Conservation (phyloP, 805 yeast genomes). For the Suhomyces sp. region DNA sequence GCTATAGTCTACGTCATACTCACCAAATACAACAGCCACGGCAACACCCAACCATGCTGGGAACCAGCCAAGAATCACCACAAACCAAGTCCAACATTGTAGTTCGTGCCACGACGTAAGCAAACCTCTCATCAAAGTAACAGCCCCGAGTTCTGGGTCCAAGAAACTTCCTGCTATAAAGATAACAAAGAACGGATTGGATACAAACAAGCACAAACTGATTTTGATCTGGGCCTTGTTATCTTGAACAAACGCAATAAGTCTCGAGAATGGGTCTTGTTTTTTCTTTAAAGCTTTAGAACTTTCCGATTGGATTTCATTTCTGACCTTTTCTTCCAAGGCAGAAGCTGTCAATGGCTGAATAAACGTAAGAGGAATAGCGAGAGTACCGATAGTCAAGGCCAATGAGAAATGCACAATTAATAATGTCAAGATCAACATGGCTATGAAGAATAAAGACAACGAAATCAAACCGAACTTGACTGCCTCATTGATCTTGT, state of each 20-base stretch:
- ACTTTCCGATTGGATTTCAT: neutral
- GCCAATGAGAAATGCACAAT: slow-evolving; percentile 86
- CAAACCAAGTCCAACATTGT: slow-evolving; percentile 84
- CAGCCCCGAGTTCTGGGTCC: slow-evolving; percentile 30
- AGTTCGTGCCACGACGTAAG: slow-evolving; percentile 63
- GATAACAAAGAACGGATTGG: slow-evolving; percentile 51
- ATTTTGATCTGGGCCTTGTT: slow-evolving; percentile 15
- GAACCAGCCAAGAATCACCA: slow-evolving; percentile 71
- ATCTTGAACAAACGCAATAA: slow-evolving; percentile 3
- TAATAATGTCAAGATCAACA: slow-evolving; percentile 67
- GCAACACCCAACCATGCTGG: slow-evolving; percentile 67
- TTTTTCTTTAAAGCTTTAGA: neutral
- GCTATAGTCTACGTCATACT: slow-evolving; percentile 14
- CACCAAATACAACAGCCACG: slow-evolving; percentile 28
- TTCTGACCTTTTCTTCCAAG: slow-evolving; percentile 5
- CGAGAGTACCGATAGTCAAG: slow-evolving; percentile 61
- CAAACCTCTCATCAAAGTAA: slow-evolving; percentile 48
- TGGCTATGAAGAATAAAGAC: slow-evolving; percentile 55
- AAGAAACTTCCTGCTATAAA: slow-evolving; percentile 25
- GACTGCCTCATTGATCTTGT: slow-evolving; percentile 17
- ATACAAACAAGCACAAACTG: slow-evolving; percentile 34
- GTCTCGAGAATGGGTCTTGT: slow-evolving; percentile 6
- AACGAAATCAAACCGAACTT: slow-evolving; percentile 41
- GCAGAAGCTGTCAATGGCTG: slow-evolving; percentile 29
- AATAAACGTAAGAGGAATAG: slow-evolving; percentile 72